Evolutionary conservation across 75 land plant genomes (phyloP).

Genomic region (Sequoia sempervirens): DNA sequence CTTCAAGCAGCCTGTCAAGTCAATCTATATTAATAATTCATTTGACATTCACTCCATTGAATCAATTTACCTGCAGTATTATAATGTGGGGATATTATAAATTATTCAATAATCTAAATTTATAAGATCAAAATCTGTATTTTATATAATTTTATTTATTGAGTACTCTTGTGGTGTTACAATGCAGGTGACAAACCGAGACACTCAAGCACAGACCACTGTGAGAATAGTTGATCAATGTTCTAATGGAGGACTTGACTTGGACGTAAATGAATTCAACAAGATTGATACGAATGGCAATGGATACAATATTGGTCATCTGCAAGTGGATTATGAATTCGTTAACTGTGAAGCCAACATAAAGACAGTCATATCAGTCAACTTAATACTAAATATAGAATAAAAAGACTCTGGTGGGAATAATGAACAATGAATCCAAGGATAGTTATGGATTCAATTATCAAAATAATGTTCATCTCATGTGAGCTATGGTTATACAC

Average conservation of each 20-base stretch:
- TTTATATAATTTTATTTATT: not conserved
- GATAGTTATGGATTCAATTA: not conserved
- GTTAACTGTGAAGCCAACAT: not conserved
- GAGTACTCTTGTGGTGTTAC: not conserved
- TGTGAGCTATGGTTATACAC: not conserved
- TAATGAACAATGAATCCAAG: not conserved
- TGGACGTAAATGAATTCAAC: not conserved
- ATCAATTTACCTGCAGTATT: too few relatives aligned
- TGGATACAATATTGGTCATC: not conserved
- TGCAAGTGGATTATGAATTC: constrained; percentile 8
- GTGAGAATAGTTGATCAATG: constrained; percentile 11
- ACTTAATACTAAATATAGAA: not conserved
- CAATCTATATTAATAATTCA: too few relatives aligned
- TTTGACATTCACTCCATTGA: too few relatives aligned
- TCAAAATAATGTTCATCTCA: not conserved
- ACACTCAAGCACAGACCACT: not conserved
- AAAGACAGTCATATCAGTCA: not conserved
- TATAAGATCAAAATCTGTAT: too few relatives aligned
- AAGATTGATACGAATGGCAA: constrained; percentile 11
- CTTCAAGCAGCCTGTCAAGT: too few relatives aligned
- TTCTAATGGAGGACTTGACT: constrained; percentile 1
- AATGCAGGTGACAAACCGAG: constrained; percentile 4
- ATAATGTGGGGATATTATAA: too few relatives aligned
- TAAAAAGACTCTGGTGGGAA: not conserved
- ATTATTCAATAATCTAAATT: too few relatives aligned